Evolutionary conservation across 208 protist genomes (phyloP).

Genomic region (Wallacemonas sp.): DNA sequence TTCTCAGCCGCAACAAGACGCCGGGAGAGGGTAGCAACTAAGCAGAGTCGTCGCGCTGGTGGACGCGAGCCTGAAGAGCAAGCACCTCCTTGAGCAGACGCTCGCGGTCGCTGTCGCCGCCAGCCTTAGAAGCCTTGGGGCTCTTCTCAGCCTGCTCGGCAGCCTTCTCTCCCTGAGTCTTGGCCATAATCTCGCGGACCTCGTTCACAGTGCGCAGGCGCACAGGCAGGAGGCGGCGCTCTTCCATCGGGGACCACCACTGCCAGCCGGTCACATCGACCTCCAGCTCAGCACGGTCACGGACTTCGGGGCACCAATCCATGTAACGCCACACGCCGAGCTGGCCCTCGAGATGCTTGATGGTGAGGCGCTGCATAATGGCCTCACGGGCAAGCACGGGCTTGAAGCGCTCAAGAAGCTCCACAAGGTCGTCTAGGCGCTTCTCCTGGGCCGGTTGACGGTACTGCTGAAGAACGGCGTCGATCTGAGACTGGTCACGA

Average conservation of each 20-base stretch:
- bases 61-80: conserved; percentile 84
- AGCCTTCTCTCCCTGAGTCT: conserved; percentile 77
- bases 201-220: conserved; percentile 89
- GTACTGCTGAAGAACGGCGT: conserved; percentile 87
- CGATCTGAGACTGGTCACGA: conserved; percentile 83
- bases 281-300: conserved; percentile 90
- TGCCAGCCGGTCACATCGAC: conserved; percentile 85
- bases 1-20: conserved; percentile 13
- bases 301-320: conserved; percentile 93
- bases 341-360: conserved; percentile 93
- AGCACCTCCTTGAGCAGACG: conserved; percentile 90
- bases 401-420: conserved; percentile 92
- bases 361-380: conserved; percentile 92
- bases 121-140: conserved; percentile 42
- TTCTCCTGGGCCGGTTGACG: conserved; percentile 81
- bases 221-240: conserved; percentile 83
- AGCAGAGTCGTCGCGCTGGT: conserved; percentile 79
- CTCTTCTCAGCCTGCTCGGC: conserved; percentile 52
- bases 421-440: conserved; percentile 85
- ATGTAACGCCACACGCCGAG: conserved; percentile 92
- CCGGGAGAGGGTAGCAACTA: conserved; percentile 17
- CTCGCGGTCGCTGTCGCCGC: conserved; percentile 75
- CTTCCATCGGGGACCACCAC: conserved; percentile 87
- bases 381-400: conserved; percentile 91
- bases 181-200: conserved; percentile 87